Evolutionary conservation across 2,329 filamentous ascomycete species (phyloP), one percentile per base, ranked within the genome.

Genomic region (Cladosporium sp.): DNA sequence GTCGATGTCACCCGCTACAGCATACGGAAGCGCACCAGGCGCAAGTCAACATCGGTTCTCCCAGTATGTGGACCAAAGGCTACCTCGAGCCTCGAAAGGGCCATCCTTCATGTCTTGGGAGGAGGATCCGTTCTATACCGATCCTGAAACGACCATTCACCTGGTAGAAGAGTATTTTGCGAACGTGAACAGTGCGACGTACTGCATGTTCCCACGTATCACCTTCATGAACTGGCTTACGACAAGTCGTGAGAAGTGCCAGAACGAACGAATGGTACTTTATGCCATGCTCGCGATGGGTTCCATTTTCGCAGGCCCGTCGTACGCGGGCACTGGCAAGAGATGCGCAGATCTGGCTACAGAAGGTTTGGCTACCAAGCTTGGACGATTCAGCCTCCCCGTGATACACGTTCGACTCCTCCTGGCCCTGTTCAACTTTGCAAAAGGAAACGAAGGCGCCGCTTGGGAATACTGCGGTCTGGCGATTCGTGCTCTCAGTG

Each of bases 401-500:
- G 74, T 90, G 45, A 84, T 86, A 12, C 88, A 90, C 69, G 82
- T 82, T 49, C 81, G 85, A 56, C 74, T 90, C n/a, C 76, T 90
- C 15, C 78, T 91, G 39, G 81, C 84, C 19, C 73, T 89, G 6
- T 89, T 87, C 72, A 84, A 86, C 63, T 84, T 87, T 60, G 82
- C 86, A 1, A 79, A 80, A 20, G 83, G 83, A 14, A 82, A 82
- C n/a, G 73, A 80, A 38, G 77, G 78, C 42, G 82, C 85, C 51
- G 84, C 84, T 6, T 86, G 81, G 76, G 87, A 90, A 64, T 82
- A 84, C 63, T 80, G 83, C 47, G 86, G 85, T 14, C 78, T 81
- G 2, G 87, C 86, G 2, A 75, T 88, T 25, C 81, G 85, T 55
- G 80, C 80, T 5, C 81, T 86, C 15, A 80, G 79, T 55, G 82